Conservation (phyloP, 2,329 filamentous ascomycete genomes). For the Pseudodiploospora longispora region DNA sequence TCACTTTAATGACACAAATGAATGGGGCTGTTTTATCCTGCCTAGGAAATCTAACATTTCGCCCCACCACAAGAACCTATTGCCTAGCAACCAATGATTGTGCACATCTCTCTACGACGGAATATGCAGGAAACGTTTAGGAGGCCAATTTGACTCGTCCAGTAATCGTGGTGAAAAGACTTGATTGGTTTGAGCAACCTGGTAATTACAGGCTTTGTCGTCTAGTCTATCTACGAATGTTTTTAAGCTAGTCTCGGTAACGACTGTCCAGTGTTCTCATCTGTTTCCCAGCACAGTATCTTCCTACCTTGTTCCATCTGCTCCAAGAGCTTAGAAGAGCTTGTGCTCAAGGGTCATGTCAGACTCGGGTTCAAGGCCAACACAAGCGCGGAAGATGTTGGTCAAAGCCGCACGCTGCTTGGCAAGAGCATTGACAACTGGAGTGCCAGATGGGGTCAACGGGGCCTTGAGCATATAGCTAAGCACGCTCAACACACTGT, state of each 20-base stretch:
- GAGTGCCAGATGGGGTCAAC: conserved; percentile 85
- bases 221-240: conserved; percentile 11
- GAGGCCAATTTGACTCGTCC: too few relatives aligned
- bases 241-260: conserved; percentile 9
- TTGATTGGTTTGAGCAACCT: too few relatives aligned
- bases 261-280: conserved; percentile 8
- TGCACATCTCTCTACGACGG: too few relatives aligned
- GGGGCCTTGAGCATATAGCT: conserved; percentile 99
- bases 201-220: conserved; percentile 1
- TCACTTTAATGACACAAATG: too few relatives aligned
- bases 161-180: conserved; percentile 1
- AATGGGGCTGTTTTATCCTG: too few relatives aligned
- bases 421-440: conserved; percentile 87
- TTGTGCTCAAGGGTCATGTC: conserved; percentile 99
- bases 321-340: conserved; percentile 55
- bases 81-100: too few relatives aligned
- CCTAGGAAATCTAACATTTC: too few relatives aligned
- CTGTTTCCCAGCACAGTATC: background rate
- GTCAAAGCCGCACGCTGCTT: conserved; percentile 93
- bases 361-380: conserved; percentile 92
- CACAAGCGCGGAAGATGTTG: conserved; percentile 97
- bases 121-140: too few relatives aligned
- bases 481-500: conserved; percentile 91
- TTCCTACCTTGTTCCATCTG: background rate
- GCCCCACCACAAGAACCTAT: too few relatives aligned